Percentiles rank a stretch among this genome's conserved stretches.
phyloP scores from a whole-genome alignment of 2,329 filamentous ascomycete species.

The Aspergillus viridinutans region DNA sequence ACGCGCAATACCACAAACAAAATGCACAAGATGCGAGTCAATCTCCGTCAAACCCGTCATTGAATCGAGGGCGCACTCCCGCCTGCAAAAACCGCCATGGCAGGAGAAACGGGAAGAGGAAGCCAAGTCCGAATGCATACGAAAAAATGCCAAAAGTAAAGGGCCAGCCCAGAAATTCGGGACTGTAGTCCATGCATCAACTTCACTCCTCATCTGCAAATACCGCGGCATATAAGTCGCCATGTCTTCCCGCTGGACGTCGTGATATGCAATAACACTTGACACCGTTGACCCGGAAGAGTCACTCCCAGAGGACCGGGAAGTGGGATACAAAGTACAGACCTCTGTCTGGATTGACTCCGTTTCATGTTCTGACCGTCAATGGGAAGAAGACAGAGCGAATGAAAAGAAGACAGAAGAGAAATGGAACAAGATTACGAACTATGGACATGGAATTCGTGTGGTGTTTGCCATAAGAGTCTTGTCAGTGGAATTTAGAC shows the following conservation, averaged over 20 bases:
- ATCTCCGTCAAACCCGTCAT: background rate
- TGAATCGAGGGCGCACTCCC: constrained; percentile 7
- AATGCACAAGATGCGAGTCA: constrained; percentile 4
- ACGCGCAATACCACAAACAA: constrained; percentile 11
- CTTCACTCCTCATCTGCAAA: background rate
- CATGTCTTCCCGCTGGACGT: background rate
- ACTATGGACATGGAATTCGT: background rate
- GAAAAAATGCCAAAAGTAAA: constrained; percentile 41
- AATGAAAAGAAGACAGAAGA: background rate
- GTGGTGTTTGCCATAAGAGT: background rate
- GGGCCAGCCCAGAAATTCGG: constrained; percentile 7
- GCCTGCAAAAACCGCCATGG: constrained; percentile 15
- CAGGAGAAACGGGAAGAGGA: constrained; percentile 27
- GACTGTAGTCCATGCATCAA: background rate
- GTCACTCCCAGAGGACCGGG: background rate
- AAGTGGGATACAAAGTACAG: background rate
- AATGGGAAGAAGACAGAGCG: background rate
- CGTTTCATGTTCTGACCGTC: background rate
- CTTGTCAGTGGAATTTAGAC: background rate
- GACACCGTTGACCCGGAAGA: background rate
- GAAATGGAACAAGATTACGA: constrained; percentile 1
- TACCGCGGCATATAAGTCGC: background rate
- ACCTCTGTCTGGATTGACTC: background rate
- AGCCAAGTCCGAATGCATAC: constrained; percentile 45
- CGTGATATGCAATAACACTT: background rate